Evolutionary conservation across 495 filamentous ascomycete genomes (phyloP).

Genomic region (Annulohypoxylon nitens): DNA sequence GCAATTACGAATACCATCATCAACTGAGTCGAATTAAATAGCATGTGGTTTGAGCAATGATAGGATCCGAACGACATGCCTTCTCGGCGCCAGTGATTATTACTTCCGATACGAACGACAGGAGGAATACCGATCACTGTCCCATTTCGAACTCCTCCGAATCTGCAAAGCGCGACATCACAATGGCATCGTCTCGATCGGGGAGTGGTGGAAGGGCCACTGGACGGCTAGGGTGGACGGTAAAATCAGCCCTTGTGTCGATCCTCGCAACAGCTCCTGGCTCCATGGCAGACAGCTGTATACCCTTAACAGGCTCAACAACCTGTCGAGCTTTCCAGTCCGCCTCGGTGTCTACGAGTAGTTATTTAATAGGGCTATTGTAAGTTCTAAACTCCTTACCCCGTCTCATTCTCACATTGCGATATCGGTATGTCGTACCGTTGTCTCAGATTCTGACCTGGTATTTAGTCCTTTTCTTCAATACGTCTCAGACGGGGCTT

Average conservation of each 20-base stretch:
- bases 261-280: slow-evolving; percentile 51
- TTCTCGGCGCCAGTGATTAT: slow-evolving; percentile 35
- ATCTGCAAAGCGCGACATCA: slow-evolving; percentile 7
- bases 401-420: not conserved
- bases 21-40: slow-evolving; percentile 21
- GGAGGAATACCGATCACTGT: slow-evolving; percentile 23
- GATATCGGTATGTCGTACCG: slow-evolving; percentile 2
- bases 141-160: slow-evolving; percentile 18
- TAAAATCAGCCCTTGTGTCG: slow-evolving; percentile 44
- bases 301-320: slow-evolving; percentile 83
- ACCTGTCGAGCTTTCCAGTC: slow-evolving; percentile 85
- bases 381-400: slow-evolving; percentile 63
- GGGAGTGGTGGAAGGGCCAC: slow-evolving; percentile 21
- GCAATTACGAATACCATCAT: slow-evolving; percentile 10
- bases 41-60: slow-evolving; percentile 49
- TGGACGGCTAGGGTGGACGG: slow-evolving; percentile 25
- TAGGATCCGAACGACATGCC: slow-evolving; percentile 47
- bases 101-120: slow-evolving; percentile 21
- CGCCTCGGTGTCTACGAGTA: slow-evolving; percentile 83
- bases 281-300: slow-evolving; percentile 66
- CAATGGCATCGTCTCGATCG: slow-evolving; percentile 29
- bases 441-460: slow-evolving; percentile 36
- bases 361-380: slow-evolving; percentile 76
- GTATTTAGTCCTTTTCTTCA: slow-evolving; percentile 83
- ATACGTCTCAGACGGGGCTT: slow-evolving; percentile 77